These are phyloP conservation scores for Chloris gayana DNA, from an alignment of 176 grass and related monocot species.

Conservation along the genomic window DNA sequence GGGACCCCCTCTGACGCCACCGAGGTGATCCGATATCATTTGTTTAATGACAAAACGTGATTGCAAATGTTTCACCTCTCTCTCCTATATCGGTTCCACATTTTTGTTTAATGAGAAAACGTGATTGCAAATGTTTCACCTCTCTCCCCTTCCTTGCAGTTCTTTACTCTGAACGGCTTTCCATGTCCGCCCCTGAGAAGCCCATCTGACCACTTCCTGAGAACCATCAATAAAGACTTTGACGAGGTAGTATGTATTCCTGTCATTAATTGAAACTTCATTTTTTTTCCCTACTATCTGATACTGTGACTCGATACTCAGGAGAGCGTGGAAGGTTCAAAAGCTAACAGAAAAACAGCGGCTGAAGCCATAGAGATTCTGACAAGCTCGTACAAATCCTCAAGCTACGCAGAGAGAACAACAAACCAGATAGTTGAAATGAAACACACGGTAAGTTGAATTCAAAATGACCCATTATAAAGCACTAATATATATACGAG, in stretches of 20 bases:
- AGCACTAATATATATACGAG: no score
- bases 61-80: background rate
- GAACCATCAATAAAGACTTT: conserved; percentile 56
- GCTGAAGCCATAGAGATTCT: conserved; percentile 49
- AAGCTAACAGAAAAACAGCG: conserved; percentile 28
- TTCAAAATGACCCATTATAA: background rate
- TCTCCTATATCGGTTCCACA: no score
- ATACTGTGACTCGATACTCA: background rate
- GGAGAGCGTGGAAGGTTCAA: conserved; percentile 37
- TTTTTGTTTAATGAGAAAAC: background rate
- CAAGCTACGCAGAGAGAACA: conserved; percentile 24
- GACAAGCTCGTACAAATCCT: conserved; percentile 30
- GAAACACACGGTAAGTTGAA: conserved; percentile 33
- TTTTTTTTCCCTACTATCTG: background rate
- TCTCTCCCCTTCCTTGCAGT: no score
- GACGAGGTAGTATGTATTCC: conserved; percentile 49
- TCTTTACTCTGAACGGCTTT: conserved; percentile 48
- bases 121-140: background rate
- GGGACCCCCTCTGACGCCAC: conserved; percentile 34
- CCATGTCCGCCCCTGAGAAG: conserved; percentile 48
- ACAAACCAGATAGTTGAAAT: conserved; percentile 34
- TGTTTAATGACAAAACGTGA: background rate
- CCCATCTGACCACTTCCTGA: conserved; percentile 51
- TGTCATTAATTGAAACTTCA: background rate
- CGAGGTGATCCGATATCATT: conserved; percentile 35